Evolutionary conservation across 495 filamentous ascomycete species (phyloP), one percentile per base, ranked within the genome.

Genomic region (Xylaria flabelliformis): DNA sequence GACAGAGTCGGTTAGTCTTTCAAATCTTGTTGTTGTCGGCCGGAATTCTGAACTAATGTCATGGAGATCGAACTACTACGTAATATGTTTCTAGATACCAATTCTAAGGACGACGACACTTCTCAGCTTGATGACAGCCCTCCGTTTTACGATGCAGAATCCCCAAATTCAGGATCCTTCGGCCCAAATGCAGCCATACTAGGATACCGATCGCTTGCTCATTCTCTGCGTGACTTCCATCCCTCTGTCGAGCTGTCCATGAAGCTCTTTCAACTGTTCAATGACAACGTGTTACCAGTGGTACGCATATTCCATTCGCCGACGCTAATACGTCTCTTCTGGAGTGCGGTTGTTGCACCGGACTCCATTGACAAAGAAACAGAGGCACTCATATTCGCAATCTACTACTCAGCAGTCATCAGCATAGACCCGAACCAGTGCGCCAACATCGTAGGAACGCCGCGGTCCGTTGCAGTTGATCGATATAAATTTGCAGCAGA

Each of bases 231-330:
- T 41, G 69, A 64, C 29, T 76, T 89, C 24, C 88, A 92, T 80
- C 89, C 89, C 0, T 75, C 73, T 3, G 76, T 87, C 4, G 80
- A 75, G 46, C 46, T 74, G 19, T 72, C 76, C 17, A 77, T 80
- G 65, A 81, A 82, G 63, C 81, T 89, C 10, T 89, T 86, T 85
- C 86, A 88, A 75, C 79, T 83, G 1, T 89, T 86, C 67, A 70
- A 86, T 19, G 81, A 88, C 7, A 87, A 86, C 50, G 83, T 89
- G 26, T 79, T 86, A 71, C 84, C 85, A 8, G 69, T 88, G 36
- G 73, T 83, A 46, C 88, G 87, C 64, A 77, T 87, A 34, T 82
- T 84, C 0, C 86, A 89, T 71, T 80, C 80, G 4, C 85, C 87
- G 2, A 85, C 75, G 39, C 69, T 85, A 2, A 87, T 88, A 71